These are phyloP conservation scores for Gillenia trifoliata DNA, from an alignment of 306 rosid species.

Conservation along the genomic window DNA sequence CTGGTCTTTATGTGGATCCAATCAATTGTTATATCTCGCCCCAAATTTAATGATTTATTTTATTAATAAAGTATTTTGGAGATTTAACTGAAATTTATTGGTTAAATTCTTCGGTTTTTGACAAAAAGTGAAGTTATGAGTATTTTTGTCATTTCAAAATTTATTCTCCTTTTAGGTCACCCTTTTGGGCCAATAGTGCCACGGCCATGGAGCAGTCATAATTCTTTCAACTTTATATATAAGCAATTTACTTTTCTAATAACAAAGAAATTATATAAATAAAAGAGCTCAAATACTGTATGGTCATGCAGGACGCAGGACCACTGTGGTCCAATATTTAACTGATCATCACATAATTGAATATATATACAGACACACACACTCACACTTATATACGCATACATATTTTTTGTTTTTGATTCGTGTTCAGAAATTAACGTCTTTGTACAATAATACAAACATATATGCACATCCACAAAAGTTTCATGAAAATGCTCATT, in stretches of 20 bases:
- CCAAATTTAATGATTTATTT: background rate
- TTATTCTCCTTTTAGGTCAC: too few species aligned
- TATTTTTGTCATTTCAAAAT: background rate
- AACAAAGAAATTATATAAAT: background rate
- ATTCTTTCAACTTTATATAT: background rate
- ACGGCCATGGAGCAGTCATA: background rate
- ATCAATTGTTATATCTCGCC: too few species aligned
- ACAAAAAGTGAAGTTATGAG: background rate
- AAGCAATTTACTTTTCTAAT: background rate
- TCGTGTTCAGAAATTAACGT: too few species aligned
- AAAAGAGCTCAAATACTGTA: background rate
- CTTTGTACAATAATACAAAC: background rate
- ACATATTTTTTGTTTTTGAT: too few species aligned
- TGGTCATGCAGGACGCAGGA: background rate
- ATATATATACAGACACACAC: too few species aligned
- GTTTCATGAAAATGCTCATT: too few species aligned
- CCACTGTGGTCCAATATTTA: background rate
- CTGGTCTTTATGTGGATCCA: too few species aligned
- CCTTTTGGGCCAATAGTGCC: too few species aligned
- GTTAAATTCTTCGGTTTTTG: background rate
- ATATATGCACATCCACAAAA: background rate
- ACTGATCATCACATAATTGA: background rate
- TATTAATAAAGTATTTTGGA: too few species aligned
- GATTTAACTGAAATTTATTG: background rate
- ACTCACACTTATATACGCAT: too few species aligned